Percentiles rank a stretch among this genome's conserved stretches.
phyloP scores from a whole-genome alignment of 495 filamentous ascomycete genomes.

The Xylaria acuta region DNA sequence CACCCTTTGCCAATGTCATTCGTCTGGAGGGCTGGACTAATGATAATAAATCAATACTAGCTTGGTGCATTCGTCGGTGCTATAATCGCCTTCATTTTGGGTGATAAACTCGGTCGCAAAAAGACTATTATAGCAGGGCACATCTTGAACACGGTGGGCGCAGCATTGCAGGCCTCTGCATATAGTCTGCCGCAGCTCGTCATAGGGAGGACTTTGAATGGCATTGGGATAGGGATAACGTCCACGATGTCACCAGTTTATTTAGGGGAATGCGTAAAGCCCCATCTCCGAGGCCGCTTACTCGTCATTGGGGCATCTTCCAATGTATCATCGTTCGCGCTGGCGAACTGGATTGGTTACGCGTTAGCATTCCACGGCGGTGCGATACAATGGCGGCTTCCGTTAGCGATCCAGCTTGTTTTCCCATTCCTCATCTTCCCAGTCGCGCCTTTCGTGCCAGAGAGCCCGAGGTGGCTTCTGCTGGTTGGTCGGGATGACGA shows the following conservation, averaged over 20 bases:
- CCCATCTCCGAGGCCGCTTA: conserved; percentile 55
- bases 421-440: conserved; percentile 49
- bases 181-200: conserved; percentile 62
- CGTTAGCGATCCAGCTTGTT: conserved; percentile 57
- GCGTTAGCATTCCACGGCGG: conserved; percentile 42
- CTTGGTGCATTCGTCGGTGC: conserved; percentile 46
- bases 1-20: conserved; percentile 22
- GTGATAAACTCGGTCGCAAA: conserved; percentile 57
- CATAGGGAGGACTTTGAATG: conserved; percentile 65
- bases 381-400: conserved; percentile 57
- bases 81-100: conserved; percentile 43
- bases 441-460: conserved; percentile 43
- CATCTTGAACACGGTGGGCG: conserved; percentile 61
- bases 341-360: conserved; percentile 52
- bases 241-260: conserved; percentile 68
- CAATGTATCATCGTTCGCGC: conserved; percentile 33
- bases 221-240: conserved; percentile 69
- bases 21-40: conserved; percentile 31
- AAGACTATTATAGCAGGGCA: conserved; percentile 66
- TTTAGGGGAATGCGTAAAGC: conserved; percentile 60
- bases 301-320: conserved; percentile 38
- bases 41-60: conserved; percentile 35
- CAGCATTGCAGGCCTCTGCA: conserved; percentile 46
- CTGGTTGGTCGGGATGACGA: conserved; percentile 32
- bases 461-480: conserved; percentile 47